Evolutionary conservation across 352 stramenopile species (phyloP), one percentile per base, ranked within the genome.

Genomic region (Phytopythium delawarense): DNA sequence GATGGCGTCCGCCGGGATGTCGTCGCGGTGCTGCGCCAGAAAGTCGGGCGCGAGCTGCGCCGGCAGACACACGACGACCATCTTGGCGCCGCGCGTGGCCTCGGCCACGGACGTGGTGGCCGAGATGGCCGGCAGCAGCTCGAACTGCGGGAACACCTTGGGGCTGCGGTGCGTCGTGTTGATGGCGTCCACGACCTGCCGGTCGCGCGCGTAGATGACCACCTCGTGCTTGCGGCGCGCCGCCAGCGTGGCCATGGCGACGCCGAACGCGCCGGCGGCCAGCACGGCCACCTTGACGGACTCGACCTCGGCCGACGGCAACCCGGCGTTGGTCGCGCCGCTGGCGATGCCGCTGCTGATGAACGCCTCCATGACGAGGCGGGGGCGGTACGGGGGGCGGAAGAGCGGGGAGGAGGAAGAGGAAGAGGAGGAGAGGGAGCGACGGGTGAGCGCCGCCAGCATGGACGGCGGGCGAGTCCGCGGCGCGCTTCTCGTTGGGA

Each of bases 51-150:
- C 97, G 49, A 98, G 94, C 75, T 99, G 97, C 48, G 97, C 96
- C 6, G 97, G 97, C 16, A 99, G 90, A 59, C 95, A 97, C 70
- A 99, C 92, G 59, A 99, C 96, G 49, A 99, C 91, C 57, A 97
- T 79, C 61, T 88, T 89, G 25, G 94, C 94, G 76, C 93, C 91
- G 0, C 63, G 68, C 25, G 98, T 84, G 48, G 92, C 95, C 28
- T 96, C 76, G 40, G 76, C 58, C 20, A 97, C 87, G 46, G 97
- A 84, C 13, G 88, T 87, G 25, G 95, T 99, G 5, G 96, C 96
- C 21, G 82, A 64, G 42, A 98, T 85, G 35, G 73, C 79, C 13
- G 75, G 67, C 2, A 93, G 84, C 44, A 99, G 69, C 35, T 81
- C 67, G 63, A 97, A 84, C 54, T 98, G 86, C 16, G 78, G 65